Conservation (phyloP, 23 red algal species). For the Agarophyton chilense region DNA sequence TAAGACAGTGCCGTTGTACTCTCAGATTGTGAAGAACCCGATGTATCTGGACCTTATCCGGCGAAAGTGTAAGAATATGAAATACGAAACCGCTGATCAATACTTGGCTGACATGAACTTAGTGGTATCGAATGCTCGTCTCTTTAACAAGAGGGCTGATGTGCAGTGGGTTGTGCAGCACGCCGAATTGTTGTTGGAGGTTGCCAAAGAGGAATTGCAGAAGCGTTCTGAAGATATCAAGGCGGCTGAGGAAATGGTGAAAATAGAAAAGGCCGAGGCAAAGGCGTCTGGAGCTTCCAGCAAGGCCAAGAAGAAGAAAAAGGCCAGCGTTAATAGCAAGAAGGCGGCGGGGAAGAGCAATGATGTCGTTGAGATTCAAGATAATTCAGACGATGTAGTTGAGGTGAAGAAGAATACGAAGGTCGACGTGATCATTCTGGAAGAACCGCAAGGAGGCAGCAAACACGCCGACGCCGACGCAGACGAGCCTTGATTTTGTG, state of each 20-base stretch:
- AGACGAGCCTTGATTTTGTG: too few species aligned
- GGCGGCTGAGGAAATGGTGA: conserved; percentile 74
- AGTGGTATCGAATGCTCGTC: conserved; percentile 71
- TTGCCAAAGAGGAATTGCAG: conserved; percentile 73
- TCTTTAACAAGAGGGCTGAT: conserved; percentile 85
- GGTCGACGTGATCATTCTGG: neutral
- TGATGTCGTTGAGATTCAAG: neutral
- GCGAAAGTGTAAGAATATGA: conserved; percentile 55
- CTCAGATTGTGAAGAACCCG: conserved; percentile 72
- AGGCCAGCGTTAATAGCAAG: neutral
- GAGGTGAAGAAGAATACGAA: neutral
- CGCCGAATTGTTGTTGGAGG: conserved; percentile 79
- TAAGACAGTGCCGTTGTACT: conserved; percentile 72
- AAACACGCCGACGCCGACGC: neutral
- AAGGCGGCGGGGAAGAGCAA: neutral
- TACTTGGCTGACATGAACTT: conserved; percentile 86
- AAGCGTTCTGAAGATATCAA: conserved; percentile 69
- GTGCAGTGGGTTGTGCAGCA: conserved; percentile 97
- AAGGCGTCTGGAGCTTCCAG: neutral
- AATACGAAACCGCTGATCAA: conserved; percentile 59
- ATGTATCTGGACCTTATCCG: conserved; percentile 85
- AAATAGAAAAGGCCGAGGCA: conserved; percentile 62
- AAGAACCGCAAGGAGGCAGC: neutral
- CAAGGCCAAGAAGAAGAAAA: conserved; percentile 27
- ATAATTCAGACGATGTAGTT: neutral